A percentile compares a stretch with the other conserved stretches of the same genome.
Conservation (phyloP, 2,329 filamentous ascomycete species). For the Fusarium sp. region DNA sequence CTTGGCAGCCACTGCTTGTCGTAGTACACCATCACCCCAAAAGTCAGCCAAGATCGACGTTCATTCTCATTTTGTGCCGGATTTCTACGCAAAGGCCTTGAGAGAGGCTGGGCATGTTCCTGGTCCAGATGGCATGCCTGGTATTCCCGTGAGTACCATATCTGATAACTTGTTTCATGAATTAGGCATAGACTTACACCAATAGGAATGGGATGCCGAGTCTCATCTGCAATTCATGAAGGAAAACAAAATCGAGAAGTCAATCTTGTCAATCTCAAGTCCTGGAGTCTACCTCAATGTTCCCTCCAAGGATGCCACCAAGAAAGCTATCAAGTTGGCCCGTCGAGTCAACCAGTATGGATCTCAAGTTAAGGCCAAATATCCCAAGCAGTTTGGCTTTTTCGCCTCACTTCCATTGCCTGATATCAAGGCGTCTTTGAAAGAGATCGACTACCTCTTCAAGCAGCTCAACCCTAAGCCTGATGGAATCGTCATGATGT, state of each 20-base stretch:
- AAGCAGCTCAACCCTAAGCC: conserved; percentile 5
- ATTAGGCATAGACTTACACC: accelerated
- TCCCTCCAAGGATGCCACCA: neutral
- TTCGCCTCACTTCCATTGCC: conserved; percentile 10
- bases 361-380: conserved; percentile 10
- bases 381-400: conserved; percentile 13
- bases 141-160: neutral
- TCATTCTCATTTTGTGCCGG: conserved; percentile 9
- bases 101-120: conserved; percentile 8
- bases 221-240: conserved; percentile 22
- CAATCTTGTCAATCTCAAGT: conserved; percentile 10
- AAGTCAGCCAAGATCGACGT: conserved; percentile 19
- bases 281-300: conserved; percentile 19
- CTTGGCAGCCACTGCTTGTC: neutral
- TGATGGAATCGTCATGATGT: conserved; percentile 19
- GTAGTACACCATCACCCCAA: neutral
- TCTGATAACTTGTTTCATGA: accelerated
- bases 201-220: conserved; percentile 5
- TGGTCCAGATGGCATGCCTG: conserved; percentile 11
- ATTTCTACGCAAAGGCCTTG: conserved; percentile 9
- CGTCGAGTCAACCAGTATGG: conserved; percentile 5
- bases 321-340: neutral
- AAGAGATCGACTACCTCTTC: conserved; percentile 1
- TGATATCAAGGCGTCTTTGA: conserved; percentile 8
- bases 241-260: conserved; percentile 14